Evolutionary conservation across 2,329 filamentous ascomycete species (phyloP), one percentile per base, ranked within the genome.

Genomic region (Phialophora verrucosa): DNA sequence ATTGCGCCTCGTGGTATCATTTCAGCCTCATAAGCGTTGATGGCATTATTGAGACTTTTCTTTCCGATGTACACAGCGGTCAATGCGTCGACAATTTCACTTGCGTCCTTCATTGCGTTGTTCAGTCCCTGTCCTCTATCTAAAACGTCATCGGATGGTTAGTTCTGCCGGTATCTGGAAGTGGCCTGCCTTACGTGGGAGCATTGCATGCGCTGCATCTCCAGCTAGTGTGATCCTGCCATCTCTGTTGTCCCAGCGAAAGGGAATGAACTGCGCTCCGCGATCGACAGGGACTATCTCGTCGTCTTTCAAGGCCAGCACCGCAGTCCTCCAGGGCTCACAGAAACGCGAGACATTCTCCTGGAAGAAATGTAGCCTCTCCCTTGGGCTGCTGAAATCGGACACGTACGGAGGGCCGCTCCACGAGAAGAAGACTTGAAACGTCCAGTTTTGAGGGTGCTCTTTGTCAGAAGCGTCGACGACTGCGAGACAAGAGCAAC

Each of bases 81-180:
- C 38, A 59, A 23, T 25, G 38, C 62, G 12, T 35, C 47, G 42
- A 82, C 72, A 55, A 80, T 78, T 59, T 79, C 77, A 31, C 74
- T 70, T 6, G 76, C 79, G 59, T 82, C 81, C 0, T 72, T 72
- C 47, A 83, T 78, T 32, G 76, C 77, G 66, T 82, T 78, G 64
- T 83, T 81, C 35, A 81, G 76, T 4, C 80, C 80, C 69, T 83
- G 81, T 0, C 80, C 81, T n/a, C 80, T 77, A 68, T 78, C 42
- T 58, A n/a, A 25, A 53, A 29, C 5, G 11, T n/a, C 27, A 57
- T 6, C 20, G 54, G 47, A 42, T 42, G 38, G 44, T 60, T 12
- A 49, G 35, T 56, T 59, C n/a, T 25, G 32, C 25, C 31, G 11
- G 17, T 60, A 3, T 38, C 31, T 12, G 32, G 31, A 31, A 11